Evolutionary conservation across 768 basidiomycete species (phyloP).

Genomic region (Pleurotus eryngii): DNA sequence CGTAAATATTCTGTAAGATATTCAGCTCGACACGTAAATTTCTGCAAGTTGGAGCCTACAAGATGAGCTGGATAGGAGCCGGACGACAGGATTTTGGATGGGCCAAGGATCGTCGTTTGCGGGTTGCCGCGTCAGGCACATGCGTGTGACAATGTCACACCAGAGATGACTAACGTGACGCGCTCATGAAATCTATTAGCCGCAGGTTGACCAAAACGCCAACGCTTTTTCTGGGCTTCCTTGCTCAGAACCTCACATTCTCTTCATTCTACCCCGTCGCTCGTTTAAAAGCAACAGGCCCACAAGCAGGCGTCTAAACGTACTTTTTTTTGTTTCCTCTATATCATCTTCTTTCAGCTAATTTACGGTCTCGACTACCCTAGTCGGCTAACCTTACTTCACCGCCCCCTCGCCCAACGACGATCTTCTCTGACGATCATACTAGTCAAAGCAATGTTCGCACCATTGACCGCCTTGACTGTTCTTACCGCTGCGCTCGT

Average conservation of each 20-base stretch:
- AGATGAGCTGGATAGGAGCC: too few species aligned
- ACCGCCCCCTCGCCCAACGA: not conserved
- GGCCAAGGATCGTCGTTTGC: not conserved
- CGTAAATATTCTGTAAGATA: too few species aligned
- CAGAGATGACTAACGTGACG: not conserved
- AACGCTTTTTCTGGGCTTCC: slow-evolving; percentile 4
- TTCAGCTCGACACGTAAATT: too few species aligned
- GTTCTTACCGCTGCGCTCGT: slow-evolving; percentile 33
- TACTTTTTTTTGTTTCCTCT: not conserved
- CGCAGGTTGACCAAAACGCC: slow-evolving; percentile 4
- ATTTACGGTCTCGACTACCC: not conserved
- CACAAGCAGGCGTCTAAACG: not conserved
- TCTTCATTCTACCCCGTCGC: not conserved
- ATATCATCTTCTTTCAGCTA: not conserved
- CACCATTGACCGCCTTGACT: slow-evolving; percentile 31
- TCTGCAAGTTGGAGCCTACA: too few species aligned
- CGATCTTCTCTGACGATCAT: not conserved
- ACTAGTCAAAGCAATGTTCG: slow-evolving; percentile 31
- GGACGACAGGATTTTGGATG: not conserved
- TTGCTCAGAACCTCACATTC: slow-evolving; percentile 7
- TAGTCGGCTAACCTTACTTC: not conserved
- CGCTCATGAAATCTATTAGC: slow-evolving; percentile 4
- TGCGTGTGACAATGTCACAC: not conserved
- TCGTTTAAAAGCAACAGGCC: not conserved
- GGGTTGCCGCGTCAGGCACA: not conserved